These are phyloP conservation scores for Sphaerulina populicola DNA, from an alignment of 2,329 filamentous ascomycete genomes.

Conservation along the genomic window DNA sequence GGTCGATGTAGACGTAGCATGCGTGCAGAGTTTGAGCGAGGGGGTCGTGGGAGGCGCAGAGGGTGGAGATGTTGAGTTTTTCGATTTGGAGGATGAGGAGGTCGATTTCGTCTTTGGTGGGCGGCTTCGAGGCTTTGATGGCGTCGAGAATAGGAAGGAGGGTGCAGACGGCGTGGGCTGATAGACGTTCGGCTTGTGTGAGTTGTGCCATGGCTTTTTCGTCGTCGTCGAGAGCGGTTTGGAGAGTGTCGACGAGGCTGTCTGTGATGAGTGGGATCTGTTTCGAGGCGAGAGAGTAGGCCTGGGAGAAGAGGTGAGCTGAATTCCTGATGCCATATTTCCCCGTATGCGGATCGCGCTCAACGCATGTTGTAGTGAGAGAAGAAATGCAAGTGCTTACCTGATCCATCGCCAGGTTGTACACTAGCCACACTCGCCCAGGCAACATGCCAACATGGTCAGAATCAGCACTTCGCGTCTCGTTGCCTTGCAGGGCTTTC, in stretches of 20 bases:
- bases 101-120: slow-evolving; percentile 7
- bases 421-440: slow-evolving; percentile 21
- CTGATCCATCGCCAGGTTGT: slow-evolving; percentile 23
- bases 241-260: slow-evolving; percentile 8
- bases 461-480: background rate
- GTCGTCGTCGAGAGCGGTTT: slow-evolving; percentile 1
- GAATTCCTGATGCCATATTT: background rate
- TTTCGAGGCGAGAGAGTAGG: slow-evolving; percentile 3
- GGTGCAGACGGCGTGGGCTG: slow-evolving; percentile 17
- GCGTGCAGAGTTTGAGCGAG: slow-evolving; percentile 17
- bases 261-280: slow-evolving; percentile 2
- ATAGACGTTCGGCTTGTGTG: slow-evolving; percentile 16
- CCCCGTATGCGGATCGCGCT: background rate
- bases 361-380: background rate
- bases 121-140: slow-evolving; percentile 3
- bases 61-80: slow-evolving; percentile 12
- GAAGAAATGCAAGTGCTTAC: slow-evolving; percentile 19
- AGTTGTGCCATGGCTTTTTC: slow-evolving; percentile 3
- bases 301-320: background rate
- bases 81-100: slow-evolving; percentile 14
- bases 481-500: slow-evolving; percentile 18
- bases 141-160: slow-evolving; percentile 15
- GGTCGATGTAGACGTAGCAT: slow-evolving; percentile 26
- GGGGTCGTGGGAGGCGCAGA: slow-evolving; percentile 7
- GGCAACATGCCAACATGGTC: background rate